These are phyloP conservation scores for Tilletia setariae DNA, from an alignment of 1,284 basidiomycete genomes.

Conservation along the genomic window DNA sequence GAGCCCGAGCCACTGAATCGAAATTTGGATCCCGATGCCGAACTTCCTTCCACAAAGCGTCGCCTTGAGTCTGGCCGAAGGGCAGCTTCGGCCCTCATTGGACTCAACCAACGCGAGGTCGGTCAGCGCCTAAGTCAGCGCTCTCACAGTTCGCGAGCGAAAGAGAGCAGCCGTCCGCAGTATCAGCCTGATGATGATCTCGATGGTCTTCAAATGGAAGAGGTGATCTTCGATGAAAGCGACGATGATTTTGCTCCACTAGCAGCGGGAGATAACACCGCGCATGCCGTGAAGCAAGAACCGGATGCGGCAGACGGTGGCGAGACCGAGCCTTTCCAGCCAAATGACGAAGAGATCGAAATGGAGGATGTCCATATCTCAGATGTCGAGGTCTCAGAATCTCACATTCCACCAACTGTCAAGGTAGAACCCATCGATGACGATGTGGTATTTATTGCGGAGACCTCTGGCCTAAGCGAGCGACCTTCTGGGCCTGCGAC, in stretches of 20 bases:
- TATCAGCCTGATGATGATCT: conserved; percentile 8
- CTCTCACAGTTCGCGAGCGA: not conserved
- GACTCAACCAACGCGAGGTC: not conserved
- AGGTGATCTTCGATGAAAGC: not conserved
- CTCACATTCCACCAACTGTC: not conserved
- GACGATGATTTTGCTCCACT: not conserved
- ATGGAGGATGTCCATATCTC: conserved; percentile 12
- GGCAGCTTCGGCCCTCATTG: not conserved
- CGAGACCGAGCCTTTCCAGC: not conserved
- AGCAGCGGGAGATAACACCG: not conserved
- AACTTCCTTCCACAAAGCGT: conserved; percentile 6
- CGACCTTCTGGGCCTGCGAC: not conserved
- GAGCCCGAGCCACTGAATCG: not conserved
- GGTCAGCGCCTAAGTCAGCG: not conserved
- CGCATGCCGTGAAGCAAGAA: not conserved
- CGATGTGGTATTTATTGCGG: not conserved
- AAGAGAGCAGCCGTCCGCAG: conserved; percentile 11
- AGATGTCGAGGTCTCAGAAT: not conserved
- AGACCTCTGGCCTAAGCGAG: not conserved
- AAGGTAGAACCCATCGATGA: conserved; percentile 2
- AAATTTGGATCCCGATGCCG: conserved; percentile 4
- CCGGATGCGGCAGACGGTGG: not conserved
- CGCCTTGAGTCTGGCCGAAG: not conserved
- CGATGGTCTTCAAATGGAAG: conserved; percentile 1
- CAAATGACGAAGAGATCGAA: not conserved